Conservation (phyloP, 805 yeast species). For the Zygotorulaspora chibaensis region DNA sequence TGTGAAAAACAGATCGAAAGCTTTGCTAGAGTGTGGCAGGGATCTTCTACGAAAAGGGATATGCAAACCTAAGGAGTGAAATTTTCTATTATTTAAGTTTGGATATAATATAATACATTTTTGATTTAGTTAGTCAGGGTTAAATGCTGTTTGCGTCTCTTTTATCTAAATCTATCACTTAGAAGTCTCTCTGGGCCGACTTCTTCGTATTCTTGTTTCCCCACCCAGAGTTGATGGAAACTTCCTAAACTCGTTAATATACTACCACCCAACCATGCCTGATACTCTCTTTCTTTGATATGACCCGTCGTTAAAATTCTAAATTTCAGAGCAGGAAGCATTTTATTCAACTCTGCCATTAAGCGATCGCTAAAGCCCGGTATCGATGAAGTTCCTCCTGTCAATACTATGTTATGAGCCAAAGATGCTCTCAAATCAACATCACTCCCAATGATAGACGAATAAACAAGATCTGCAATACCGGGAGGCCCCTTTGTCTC, state of each 20-base stretch:
- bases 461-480: slow-evolving; percentile 56
- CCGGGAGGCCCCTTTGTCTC: slow-evolving; percentile 38
- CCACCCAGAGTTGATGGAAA: slow-evolving; percentile 93
- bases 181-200: slow-evolving; percentile 79
- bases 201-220: slow-evolving; percentile 80
- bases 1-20: slow-evolving; percentile 36
- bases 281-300: slow-evolving; percentile 68
- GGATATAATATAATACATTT: slow-evolving; percentile 1
- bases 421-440: slow-evolving; percentile 79
- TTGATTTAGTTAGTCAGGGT: neutral
- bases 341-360: slow-evolving; percentile 59
- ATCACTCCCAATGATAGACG: slow-evolving; percentile 55
- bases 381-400: slow-evolving; percentile 77
- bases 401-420: slow-evolving; percentile 82
- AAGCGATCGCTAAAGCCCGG: slow-evolving; percentile 80
- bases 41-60: slow-evolving; percentile 34
- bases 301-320: slow-evolving; percentile 80
- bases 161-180: slow-evolving; percentile 73
- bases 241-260: slow-evolving; percentile 85
- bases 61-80: slow-evolving; percentile 21
- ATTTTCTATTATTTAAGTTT: slow-evolving; percentile 2
- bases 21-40: slow-evolving; percentile 37
- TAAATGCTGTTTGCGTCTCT: slow-evolving; percentile 45
- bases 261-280: slow-evolving; percentile 91
- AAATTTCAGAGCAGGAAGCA: slow-evolving; percentile 81